These are phyloP conservation scores for Phialophora expanda DNA, from an alignment of 2,329 filamentous ascomycete genomes.

Conservation along the genomic window DNA sequence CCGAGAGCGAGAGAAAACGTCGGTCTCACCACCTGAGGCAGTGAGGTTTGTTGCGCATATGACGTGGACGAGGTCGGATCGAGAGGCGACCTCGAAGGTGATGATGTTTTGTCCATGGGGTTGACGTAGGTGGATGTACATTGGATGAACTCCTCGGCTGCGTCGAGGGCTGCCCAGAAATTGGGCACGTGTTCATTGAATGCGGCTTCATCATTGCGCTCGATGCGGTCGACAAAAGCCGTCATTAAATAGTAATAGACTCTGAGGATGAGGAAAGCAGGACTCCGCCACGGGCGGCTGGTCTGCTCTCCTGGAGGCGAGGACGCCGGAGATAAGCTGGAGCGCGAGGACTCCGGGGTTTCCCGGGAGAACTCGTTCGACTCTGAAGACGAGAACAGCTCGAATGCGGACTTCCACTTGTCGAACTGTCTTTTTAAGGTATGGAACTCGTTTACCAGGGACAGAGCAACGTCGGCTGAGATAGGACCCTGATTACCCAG, in stretches of 20 bases:
- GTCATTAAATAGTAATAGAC: slow-evolving; percentile 17
- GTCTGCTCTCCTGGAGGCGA: slow-evolving; percentile 5
- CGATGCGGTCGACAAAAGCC: slow-evolving; percentile 19
- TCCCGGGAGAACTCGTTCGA: slow-evolving; percentile 14
- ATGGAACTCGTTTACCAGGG: slow-evolving; percentile 17
- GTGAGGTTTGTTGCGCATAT: neutral
- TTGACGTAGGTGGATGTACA: slow-evolving; percentile 17
- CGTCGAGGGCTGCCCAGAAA: slow-evolving; percentile 23
- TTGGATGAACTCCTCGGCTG: slow-evolving; percentile 26
- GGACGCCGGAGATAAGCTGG: neutral
- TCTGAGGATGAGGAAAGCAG: slow-evolving; percentile 18
- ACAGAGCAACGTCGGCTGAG: slow-evolving; percentile 5
- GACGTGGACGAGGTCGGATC: neutral
- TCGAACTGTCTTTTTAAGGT: slow-evolving; percentile 10
- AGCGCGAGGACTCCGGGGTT: slow-evolving; percentile 14
- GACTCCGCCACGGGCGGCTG: slow-evolving; percentile 1
- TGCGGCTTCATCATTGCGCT: slow-evolving; percentile 20
- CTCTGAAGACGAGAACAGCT: slow-evolving; percentile 2
- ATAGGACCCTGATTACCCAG: slow-evolving; percentile 6
- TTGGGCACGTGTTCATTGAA: slow-evolving; percentile 18
- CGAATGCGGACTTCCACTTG: slow-evolving; percentile 18
- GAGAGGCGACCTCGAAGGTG: neutral
- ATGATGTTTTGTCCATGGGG: neutral
- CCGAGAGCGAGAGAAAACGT: slow-evolving; percentile 67
- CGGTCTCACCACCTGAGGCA: slow-evolving; percentile 8